phyloP scores from a whole-genome alignment of 805 yeast species.

The Cephaloascus fragrans region DNA sequence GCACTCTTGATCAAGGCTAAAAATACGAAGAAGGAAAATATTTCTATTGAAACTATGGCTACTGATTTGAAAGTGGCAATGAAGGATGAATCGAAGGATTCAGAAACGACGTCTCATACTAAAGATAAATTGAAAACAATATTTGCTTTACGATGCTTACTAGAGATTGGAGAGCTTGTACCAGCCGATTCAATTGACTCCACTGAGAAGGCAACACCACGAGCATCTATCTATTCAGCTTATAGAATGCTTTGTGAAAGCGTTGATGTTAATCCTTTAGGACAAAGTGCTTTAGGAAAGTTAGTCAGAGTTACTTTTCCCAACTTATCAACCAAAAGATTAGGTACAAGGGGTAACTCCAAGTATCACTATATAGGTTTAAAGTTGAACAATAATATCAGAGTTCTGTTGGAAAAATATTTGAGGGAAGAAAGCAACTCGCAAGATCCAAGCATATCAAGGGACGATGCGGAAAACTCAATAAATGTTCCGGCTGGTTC shows the following conservation, averaged over 20 bases:
- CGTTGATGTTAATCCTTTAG: background rate
- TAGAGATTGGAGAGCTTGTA: background rate
- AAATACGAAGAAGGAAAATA: background rate
- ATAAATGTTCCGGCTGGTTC: too few relatives aligned
- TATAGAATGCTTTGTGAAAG: background rate
- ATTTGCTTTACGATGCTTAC: background rate
- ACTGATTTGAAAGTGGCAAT: background rate
- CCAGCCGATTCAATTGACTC: background rate
- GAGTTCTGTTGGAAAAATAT: background rate
- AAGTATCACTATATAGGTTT: constrained; percentile 19
- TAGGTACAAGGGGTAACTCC: constrained; percentile 34
- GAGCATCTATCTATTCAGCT: background rate
- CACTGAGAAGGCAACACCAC: background rate
- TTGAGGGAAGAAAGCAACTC: background rate
- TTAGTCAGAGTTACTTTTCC: constrained; percentile 23
- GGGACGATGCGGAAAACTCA: background rate
- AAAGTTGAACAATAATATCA: background rate
- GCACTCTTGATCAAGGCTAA: background rate
- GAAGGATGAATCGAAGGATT: background rate
- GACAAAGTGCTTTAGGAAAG: constrained; percentile 5
- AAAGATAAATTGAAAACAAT: background rate
- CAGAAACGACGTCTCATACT: background rate
- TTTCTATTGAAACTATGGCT: background rate
- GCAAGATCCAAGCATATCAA: background rate
- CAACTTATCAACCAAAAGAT: constrained; percentile 25